Base-by-base conservation (phyloP, 768 basidiomycete genomes). In the Boletus bicolor region DNA sequence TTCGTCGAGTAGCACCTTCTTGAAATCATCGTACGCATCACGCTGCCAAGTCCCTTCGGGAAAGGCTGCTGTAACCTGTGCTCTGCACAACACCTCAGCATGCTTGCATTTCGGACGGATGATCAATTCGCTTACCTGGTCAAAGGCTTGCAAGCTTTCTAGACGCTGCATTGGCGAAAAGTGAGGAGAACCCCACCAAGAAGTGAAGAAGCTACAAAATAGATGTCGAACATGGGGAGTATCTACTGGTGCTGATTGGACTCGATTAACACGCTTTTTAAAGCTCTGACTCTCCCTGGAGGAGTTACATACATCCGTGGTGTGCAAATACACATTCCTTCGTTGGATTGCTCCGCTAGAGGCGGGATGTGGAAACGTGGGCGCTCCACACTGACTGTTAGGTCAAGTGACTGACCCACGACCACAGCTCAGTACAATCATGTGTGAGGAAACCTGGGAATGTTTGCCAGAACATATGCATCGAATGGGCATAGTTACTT, bases 1-100 rank as follows among this genome's bases (percentile, higher is more conserved):
- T 36, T 64, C 56, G 26, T 64, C 64, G 32, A 64, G 59, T 19
- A 65, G 57, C 24, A 64, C 63, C 14, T 32, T 57, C n/a, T 51
- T 64, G 41, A 53, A 64, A 43, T 61, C 59, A 30, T 65, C 60
- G 28, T 64, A 65, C 5, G 51, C 56, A 4, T 54, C 51, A 26
- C 51, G 56, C 36, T 64, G 60, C 63, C 63, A 64, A 26, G 59
- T 58, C 17, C 60, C 63, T 37, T 56, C 46, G 0, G 51, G 42
- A 32, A 61, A 62, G 28, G 50, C 38, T 5, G 51, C 43, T 21
- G 39, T 32, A 1, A 65, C 60, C 51, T 65, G 60, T 6, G 63
- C 56, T 28, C 63, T 64, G 26, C 2, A 49, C 4, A n/a, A 43
- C 3, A 7, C 17, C 7, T 63, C 14, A 44, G 43, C 11, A 26